These are phyloP conservation scores for Talaromyces sp. DNA, from an alignment of 2,329 filamentous ascomycete species.

Conservation along the genomic window DNA sequence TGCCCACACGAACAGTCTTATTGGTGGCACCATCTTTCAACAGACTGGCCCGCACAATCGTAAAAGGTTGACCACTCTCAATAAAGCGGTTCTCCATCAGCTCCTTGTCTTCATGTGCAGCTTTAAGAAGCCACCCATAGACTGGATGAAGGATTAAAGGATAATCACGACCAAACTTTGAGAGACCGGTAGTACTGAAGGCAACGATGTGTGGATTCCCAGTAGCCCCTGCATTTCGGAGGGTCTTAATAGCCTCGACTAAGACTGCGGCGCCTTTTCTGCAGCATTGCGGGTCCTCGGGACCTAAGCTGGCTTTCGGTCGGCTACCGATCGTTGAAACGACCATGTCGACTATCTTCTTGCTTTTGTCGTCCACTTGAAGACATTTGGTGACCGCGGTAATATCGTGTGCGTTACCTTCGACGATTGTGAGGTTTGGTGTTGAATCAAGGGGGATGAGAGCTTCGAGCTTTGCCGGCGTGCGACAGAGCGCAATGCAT, in stretches of 20 bases:
- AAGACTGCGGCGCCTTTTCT: constrained; percentile 34
- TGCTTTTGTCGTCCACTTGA: constrained; percentile 17
- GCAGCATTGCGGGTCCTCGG: constrained; percentile 41
- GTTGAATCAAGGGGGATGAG: constrained; percentile 42
- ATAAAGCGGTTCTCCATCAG: constrained; percentile 35
- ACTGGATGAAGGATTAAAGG: constrained; percentile 36
- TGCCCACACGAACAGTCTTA: constrained; percentile 26
- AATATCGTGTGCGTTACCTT: constrained; percentile 51
- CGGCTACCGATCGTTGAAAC: constrained; percentile 52
- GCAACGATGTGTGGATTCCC: constrained; percentile 31
- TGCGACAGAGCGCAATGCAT: constrained; percentile 53
- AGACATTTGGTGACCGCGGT: constrained; percentile 43
- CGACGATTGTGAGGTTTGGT: constrained; percentile 50
- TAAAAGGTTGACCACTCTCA: constrained; percentile 23
- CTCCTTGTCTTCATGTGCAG: constrained; percentile 43
- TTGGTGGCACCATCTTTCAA: constrained; percentile 33
- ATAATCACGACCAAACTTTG: constrained; percentile 32
- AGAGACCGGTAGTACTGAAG: constrained; percentile 40
- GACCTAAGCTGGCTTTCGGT: constrained; percentile 30
- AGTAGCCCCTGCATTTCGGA: constrained; percentile 19
- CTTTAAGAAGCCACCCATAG: constrained; percentile 34
- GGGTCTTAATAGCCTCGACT: constrained; percentile 20
- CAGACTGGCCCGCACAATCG: constrained; percentile 38
- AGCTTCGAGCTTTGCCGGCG: constrained; percentile 51
- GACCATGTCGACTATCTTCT: constrained; percentile 45